Evolutionary conservation across 768 basidiomycete species (phyloP).

Genomic region (Agaricus blazei): DNA sequence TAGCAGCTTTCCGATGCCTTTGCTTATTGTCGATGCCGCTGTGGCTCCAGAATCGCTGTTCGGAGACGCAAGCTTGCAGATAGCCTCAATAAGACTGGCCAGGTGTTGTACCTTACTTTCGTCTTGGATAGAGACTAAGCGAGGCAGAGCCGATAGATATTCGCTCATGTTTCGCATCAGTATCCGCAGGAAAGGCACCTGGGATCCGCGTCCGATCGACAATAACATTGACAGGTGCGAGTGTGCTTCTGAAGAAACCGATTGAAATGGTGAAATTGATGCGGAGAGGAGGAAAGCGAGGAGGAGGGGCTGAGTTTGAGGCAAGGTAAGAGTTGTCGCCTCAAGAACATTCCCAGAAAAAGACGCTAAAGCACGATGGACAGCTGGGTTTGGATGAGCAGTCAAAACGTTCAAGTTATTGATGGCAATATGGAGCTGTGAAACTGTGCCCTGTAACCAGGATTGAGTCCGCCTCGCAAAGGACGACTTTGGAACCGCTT

Average conservation of each 20-base stretch:
- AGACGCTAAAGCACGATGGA: slow-evolving; percentile 49
- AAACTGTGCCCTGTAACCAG: slow-evolving; percentile 79
- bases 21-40: slow-evolving; percentile 35
- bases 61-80: slow-evolving; percentile 47
- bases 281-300: slow-evolving; percentile 72
- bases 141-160: slow-evolving; percentile 66
- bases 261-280: slow-evolving; percentile 50
- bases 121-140: slow-evolving; percentile 60
- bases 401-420: slow-evolving; percentile 69
- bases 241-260: slow-evolving; percentile 47
- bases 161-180: slow-evolving; percentile 61
- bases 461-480: slow-evolving; percentile 59
- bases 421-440: slow-evolving; percentile 81
- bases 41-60: slow-evolving; percentile 18
- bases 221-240: slow-evolving; percentile 44
- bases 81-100: slow-evolving; percentile 63
- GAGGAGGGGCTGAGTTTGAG: slow-evolving; percentile 61
- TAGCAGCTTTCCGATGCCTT: slow-evolving; percentile 56
- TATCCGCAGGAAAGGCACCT: slow-evolving; percentile 44
- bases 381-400: slow-evolving; percentile 65
- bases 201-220: slow-evolving; percentile 32
- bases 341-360: slow-evolving; percentile 54
- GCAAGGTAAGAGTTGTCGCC: slow-evolving; percentile 56
- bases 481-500: slow-evolving; percentile 22
- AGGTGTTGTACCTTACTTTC: slow-evolving; percentile 72